Conservation (phyloP, 805 yeast genomes). For the Diddensiella caesifluorescens region DNA sequence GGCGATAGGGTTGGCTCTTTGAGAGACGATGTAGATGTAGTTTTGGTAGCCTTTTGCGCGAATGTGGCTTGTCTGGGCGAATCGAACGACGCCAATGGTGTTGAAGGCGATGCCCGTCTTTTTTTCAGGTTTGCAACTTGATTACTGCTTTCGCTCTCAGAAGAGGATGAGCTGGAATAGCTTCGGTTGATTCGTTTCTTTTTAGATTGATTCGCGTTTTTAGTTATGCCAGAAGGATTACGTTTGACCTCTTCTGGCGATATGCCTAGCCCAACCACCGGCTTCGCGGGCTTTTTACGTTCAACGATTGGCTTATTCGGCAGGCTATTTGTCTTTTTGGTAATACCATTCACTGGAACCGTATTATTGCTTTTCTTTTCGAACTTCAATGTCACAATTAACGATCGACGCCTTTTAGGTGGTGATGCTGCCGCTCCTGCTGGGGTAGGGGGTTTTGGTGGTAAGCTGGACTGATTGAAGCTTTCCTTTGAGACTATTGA, state of each 20-base stretch:
- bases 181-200: conserved; percentile 11
- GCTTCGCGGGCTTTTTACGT: conserved; percentile 4
- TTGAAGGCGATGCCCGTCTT: not conserved
- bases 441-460: not conserved
- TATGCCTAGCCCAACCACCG: conserved; percentile 2
- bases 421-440: not conserved
- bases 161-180: conserved; percentile 13
- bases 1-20: too few species aligned
- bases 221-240: too few species aligned
- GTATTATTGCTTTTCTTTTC: not conserved
- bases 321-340: not conserved
- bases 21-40: not conserved
- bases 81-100: not conserved
- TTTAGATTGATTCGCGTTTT: too few species aligned
- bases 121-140: not conserved
- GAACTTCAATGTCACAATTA: conserved; percentile 15
- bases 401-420: conserved; percentile 10
- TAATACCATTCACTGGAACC: not conserved
- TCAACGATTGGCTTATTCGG: not conserved
- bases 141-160: conserved; percentile 7
- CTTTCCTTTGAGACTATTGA: not conserved
- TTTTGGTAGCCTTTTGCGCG: not conserved
- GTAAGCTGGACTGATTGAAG: not conserved
- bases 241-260: too few species aligned
- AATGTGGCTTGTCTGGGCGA: not conserved